phyloP scores from a whole-genome alignment of 2,329 filamentous ascomycete genomes.

The Sclerotinia subarctica region DNA sequence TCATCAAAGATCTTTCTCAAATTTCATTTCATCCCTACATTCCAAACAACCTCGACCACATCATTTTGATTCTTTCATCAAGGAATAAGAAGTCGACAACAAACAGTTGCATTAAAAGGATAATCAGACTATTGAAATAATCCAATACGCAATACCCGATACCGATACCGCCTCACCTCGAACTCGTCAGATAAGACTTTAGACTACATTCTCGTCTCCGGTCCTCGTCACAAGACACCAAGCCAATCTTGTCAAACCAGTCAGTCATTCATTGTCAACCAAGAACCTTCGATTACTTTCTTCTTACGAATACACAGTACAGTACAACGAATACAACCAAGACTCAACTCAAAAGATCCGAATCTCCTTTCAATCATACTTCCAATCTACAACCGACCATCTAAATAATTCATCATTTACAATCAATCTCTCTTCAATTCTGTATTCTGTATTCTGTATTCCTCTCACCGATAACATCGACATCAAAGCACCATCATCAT shows the following conservation, averaged over 20 bases:
- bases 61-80: not conserved
- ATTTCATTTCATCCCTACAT: not conserved
- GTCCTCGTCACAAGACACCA: constrained; percentile 22
- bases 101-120: constrained; percentile 18
- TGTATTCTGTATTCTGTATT: too few relatives aligned
- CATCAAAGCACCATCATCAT: not conserved
- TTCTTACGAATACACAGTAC: constrained; percentile 1
- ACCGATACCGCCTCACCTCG: constrained; percentile 19
- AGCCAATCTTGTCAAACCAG: not conserved
- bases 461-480: not conserved
- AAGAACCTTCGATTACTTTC: constrained; percentile 15
- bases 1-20: not conserved
- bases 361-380: not conserved
- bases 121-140: constrained; percentile 10
- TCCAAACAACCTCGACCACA: not conserved
- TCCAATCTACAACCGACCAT: not conserved
- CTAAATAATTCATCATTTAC: not conserved
- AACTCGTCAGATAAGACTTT: constrained; percentile 19
- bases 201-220: constrained; percentile 16
- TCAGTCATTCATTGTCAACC: constrained; percentile 1
- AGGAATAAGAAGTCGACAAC: constrained; percentile 18
- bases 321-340: constrained; percentile 19
- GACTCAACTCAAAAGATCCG: too few relatives aligned
- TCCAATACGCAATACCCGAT: not conserved
- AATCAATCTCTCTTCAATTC: not conserved